Evolutionary conservation across 305 asterid genomes (phyloP), one percentile per base, ranked within the genome.

Genomic region (Fraxinus floribunda): DNA sequence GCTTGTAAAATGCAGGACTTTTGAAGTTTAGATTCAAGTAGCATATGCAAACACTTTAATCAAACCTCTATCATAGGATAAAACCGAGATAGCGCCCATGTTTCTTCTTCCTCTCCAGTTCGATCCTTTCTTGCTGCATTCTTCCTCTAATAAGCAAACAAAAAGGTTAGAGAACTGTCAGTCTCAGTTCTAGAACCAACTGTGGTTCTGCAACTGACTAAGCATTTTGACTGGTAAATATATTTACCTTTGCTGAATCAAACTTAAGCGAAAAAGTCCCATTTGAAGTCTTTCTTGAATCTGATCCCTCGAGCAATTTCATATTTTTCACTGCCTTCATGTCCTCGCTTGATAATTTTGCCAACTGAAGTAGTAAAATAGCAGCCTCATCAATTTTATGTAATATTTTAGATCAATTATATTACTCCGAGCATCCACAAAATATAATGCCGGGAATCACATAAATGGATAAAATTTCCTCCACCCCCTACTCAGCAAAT

Each of bases 121-220:
- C 95, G 92, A 85, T 97, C 99, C 91, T 92, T 90, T 84, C 99
- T 91, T 86, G 89, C 97, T 60, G 97, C 99, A 82, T 93, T 88
- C 85, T 91, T 92, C 80, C 79, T 92, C 98, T 94, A 86, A 86
- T 82, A 80, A 84, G 87, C 80, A 83, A 90, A 79, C 44, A 88
- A 83, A 52, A 87, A 76, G 73, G 72, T 78, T 80, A 86, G 80
- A 55, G 55, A 81, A 86, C 66, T 77, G 80, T 90, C 78, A 93
- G 82, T 78, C 86, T 86, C 84, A 66, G 57, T 77, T 86, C 49
- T 44, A 30, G 75, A 39, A 46, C 38, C 39, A 55, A 30, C 66
- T 26, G 30, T 75, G 71, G 15, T 84, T 78, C 71, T 55, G 30
- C 34, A 68, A 38, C 26, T 44, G 73, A 34, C 29, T 75, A 78